phyloP scores from a whole-genome alignment of 768 basidiomycete species.

The Hygrophoropsis aurantiaca region DNA sequence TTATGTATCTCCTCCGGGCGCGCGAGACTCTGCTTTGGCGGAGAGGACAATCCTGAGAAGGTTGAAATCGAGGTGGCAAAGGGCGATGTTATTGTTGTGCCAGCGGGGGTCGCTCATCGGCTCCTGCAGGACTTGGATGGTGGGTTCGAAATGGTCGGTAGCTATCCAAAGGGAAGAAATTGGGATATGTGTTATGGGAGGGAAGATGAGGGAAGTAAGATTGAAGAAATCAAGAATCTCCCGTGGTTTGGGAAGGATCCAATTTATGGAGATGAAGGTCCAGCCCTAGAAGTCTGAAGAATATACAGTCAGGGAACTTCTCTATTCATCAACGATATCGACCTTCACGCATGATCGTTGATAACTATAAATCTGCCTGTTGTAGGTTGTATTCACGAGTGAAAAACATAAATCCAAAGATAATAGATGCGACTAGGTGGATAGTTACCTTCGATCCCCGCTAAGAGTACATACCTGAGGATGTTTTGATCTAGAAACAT shows the following conservation, averaged over 20 bases:
- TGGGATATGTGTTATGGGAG: conserved; percentile 44
- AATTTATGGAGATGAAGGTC: conserved; percentile 38
- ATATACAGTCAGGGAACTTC: too few species aligned
- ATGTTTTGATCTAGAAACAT: too few species aligned
- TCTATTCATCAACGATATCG: too few species aligned
- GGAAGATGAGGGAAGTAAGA: conserved; percentile 26
- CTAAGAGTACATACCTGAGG: too few species aligned
- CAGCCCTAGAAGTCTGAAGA: conserved; percentile 31
- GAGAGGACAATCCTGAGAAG: conserved; percentile 31
- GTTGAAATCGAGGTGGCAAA: conserved; percentile 30
- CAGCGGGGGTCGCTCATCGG: conserved; percentile 41
- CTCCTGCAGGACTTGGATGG: conserved; percentile 28
- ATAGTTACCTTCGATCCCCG: too few species aligned
- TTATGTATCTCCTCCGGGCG: conserved; percentile 33
- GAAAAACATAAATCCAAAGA: too few species aligned
- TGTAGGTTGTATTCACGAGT: too few species aligned
- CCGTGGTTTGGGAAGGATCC: conserved; percentile 41
- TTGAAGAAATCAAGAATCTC: conserved; percentile 27
- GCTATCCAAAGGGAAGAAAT: conserved; percentile 34
- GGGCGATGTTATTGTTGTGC: conserved; percentile 42
- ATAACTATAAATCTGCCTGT: too few species aligned
- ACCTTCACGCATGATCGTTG: too few species aligned
- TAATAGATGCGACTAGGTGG: too few species aligned
- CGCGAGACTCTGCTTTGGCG: conserved; percentile 41
- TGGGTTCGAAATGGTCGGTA: conserved; percentile 40